Evolutionary conservation across 768 basidiomycete genomes (phyloP), one percentile per base, ranked within the genome.

Genomic region (Lyophyllum semitale): DNA sequence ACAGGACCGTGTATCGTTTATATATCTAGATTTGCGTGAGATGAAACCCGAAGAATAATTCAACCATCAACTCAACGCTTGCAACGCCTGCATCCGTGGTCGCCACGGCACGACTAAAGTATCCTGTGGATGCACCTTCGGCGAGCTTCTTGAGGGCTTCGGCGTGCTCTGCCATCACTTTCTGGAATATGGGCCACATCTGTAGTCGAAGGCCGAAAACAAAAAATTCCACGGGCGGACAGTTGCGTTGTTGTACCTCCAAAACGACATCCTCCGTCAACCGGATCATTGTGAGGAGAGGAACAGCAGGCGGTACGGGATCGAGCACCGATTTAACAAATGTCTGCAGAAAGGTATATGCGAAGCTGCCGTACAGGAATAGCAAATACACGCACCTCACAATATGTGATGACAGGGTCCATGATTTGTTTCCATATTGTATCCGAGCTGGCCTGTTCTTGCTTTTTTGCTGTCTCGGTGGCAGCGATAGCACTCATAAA

Each of bases 131-230:
- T 20, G 84, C 75, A 13, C 89, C 87, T 62, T 95, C 95, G 1
- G 90, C 89, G 23, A 95, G 70, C 67, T 84, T 90, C 69, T 89
- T 94, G 56, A 98, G 71, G 26, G 85, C 81, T 13, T 95, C 93
- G 42, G 89, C 77, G 60, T 98, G 85, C 18, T 88, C 86, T 22
- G 88, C 83, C 86, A 98, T 90, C 27, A 81, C 82, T 64, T 91
- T 95, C 66, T 95, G 90, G 71, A 96, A 98, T 4, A 89, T 77
- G 1, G 96, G 97, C 93, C 95, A 98, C 79, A 98, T 84, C 61
- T 87, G 81, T 51, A 99, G 72, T 20, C 93, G 87, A 41, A 95
- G 77, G 1, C 81, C 78, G 68, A 94, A 90, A 48, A 95, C 78
- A 68, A 88, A 94, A 8, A 83, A 80, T 62, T 95, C 91, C 20